A percentile compares a stretch with the other conserved stretches of the same genome.
Evolutionary conservation across 225 moss, liverwort and hornwort genomes (phyloP).

Genomic region (Anthoceros angustus): DNA sequence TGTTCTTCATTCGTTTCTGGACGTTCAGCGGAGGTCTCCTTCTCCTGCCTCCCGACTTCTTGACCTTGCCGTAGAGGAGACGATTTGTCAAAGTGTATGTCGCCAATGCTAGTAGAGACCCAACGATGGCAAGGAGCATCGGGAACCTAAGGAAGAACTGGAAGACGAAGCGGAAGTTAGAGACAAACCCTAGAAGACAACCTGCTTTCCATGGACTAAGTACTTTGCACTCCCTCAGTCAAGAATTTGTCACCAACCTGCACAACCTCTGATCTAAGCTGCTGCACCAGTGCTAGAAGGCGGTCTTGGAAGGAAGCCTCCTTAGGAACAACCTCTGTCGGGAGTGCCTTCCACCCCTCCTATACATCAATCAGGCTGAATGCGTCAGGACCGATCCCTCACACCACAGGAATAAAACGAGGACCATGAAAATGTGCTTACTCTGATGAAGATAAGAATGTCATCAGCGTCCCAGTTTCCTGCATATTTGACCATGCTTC

Average conservation of each 20-base stretch:
- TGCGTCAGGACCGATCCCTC: neutral
- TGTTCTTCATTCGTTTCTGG: neutral
- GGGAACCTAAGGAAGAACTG: neutral
- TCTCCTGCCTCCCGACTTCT: neutral
- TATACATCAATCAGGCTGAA: constrained; percentile 12
- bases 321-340: constrained; percentile 40
- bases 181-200: neutral
- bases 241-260: neutral
- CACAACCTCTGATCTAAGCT: neutral
- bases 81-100: neutral
- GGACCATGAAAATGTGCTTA: constrained; percentile 25
- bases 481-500: constrained; percentile 51
- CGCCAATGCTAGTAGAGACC: neutral
- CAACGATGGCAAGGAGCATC: neutral
- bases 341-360: constrained; percentile 49
- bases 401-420: neutral
- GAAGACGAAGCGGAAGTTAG: neutral
- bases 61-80: neutral
- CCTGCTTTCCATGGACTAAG: neutral
- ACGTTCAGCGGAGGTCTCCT: neutral
- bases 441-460: constrained; percentile 24
- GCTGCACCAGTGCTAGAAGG: neutral
- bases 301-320: constrained; percentile 18
- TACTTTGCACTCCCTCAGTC: neutral
- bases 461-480: constrained; percentile 52